These are phyloP conservation scores for Fomitiporia mediterranea DNA, from an alignment of 1,284 basidiomycete species.

Conservation along the genomic window DNA sequence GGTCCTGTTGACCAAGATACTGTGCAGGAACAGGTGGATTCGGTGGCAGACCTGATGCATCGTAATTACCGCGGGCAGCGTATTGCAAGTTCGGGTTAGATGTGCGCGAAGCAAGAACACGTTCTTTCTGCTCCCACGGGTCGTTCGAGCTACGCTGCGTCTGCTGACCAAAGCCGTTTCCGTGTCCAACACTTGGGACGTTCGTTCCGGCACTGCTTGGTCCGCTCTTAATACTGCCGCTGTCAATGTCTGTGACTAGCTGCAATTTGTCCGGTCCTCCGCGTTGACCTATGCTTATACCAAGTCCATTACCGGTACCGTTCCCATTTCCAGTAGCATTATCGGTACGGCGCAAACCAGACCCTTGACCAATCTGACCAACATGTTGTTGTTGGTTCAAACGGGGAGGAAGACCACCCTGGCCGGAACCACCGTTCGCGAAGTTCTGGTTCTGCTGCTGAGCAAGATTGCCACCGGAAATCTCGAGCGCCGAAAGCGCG, in stretches of 20 bases:
- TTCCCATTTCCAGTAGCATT: conserved; percentile 28
- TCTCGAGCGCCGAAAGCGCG: conserved; percentile 62
- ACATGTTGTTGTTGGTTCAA: conserved; percentile 61
- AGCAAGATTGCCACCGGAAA: conserved; percentile 35
- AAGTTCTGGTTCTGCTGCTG: conserved; percentile 9
- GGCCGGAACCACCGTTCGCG: conserved; percentile 30
- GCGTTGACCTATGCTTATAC: neutral
- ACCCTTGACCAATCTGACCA: conserved; percentile 40
- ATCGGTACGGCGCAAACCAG: conserved; percentile 37
- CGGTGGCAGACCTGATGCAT: conserved; percentile 45
- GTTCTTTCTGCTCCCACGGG: conserved; percentile 59
- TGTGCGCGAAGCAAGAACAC: conserved; percentile 45
- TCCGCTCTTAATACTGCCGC: conserved; percentile 44
- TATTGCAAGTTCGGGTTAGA: conserved; percentile 70
- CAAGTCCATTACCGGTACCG: conserved; percentile 5
- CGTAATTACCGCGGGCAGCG: conserved; percentile 32
- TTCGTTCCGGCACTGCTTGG: conserved; percentile 39
- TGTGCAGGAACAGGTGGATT: conserved; percentile 69
- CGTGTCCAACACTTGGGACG: conserved; percentile 46
- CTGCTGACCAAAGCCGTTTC: conserved; percentile 31
- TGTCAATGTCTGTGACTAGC: conserved; percentile 57
- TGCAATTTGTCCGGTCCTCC: conserved; percentile 40
- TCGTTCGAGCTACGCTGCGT: conserved; percentile 23
- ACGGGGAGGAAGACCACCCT: conserved; percentile 57
- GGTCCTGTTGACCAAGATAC: conserved; percentile 54